Conservation (phyloP, 2,329 filamentous ascomycete species). For the Phoma sp. region DNA sequence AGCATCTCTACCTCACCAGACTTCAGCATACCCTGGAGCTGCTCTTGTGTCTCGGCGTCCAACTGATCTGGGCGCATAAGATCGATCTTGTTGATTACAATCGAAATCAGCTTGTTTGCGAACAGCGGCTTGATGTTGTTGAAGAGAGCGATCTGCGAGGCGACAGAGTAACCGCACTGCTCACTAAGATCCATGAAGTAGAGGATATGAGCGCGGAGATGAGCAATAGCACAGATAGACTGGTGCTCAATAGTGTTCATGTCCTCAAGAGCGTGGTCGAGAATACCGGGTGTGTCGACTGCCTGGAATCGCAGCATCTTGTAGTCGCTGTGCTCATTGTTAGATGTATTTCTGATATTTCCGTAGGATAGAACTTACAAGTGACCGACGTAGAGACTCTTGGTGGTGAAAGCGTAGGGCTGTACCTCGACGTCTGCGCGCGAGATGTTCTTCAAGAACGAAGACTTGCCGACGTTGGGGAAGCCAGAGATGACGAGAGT, state of each 20-base stretch:
- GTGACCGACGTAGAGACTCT: conserved; percentile 95
- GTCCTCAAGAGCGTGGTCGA: conserved; percentile 96
- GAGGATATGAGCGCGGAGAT: conserved; percentile 90
- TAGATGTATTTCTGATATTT: conserved; percentile 78
- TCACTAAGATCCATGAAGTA: conserved; percentile 99
- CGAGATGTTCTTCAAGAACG: conserved; percentile 90
- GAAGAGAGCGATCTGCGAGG: conserved; percentile 93
- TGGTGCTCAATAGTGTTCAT: conserved; percentile 99
- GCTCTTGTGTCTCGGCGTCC: conserved; percentile 75
- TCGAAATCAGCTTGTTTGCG: conserved; percentile 94
- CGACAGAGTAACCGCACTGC: conserved; percentile 93
- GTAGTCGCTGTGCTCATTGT: conserved; percentile 67
- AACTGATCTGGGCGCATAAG: conserved; percentile 86
- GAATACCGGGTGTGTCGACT: conserved; percentile 97
- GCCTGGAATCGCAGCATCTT: conserved; percentile 89
- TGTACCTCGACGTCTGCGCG: conserved; percentile 96
- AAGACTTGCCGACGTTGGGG: conserved; percentile 91
- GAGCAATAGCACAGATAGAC: conserved; percentile 95
- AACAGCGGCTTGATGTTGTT: conserved; percentile 93
- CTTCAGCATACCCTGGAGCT: conserved; percentile 81
- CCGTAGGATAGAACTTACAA: conserved; percentile 56
- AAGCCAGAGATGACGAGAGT: conserved; percentile 97
- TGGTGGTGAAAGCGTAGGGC: conserved; percentile 98
- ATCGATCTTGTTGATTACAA: conserved; percentile 99
- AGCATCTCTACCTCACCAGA: conserved; percentile 90